A percentile compares a stretch with the other conserved stretches of the same genome.
Evolutionary conservation across 345 rosid species (phyloP).

Genomic region (Arabidopsis thaliana): DNA sequence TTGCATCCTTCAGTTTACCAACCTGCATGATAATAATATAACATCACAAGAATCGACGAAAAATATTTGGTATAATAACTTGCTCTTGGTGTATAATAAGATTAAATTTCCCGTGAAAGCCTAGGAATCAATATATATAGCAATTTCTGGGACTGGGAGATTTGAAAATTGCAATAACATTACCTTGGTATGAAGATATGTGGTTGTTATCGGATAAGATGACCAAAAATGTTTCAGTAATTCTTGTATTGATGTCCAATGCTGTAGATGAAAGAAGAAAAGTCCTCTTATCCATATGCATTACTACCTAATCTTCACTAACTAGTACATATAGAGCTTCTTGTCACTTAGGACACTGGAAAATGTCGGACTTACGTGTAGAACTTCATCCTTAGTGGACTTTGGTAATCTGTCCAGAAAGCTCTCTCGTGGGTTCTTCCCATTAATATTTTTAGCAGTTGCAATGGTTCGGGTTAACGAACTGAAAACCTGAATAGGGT

Average conservation of each 20-base stretch:
- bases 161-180: slow-evolving; percentile 12
- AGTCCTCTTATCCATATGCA: slow-evolving; percentile 7
- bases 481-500: slow-evolving; percentile 70
- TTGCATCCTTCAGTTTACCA: slow-evolving; percentile 79
- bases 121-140: background rate
- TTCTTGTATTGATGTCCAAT: slow-evolving; percentile 81
- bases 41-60: background rate
- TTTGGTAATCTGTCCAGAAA: slow-evolving; percentile 77
- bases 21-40: slow-evolving; percentile 58
- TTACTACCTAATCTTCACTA: slow-evolving; percentile 12
- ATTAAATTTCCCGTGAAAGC: background rate
- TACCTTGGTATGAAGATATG: slow-evolving; percentile 80
- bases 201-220: slow-evolving; percentile 84
- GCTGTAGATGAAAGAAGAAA: slow-evolving; percentile 53
- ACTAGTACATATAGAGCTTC: slow-evolving; percentile 18
- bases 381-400: slow-evolving; percentile 72
- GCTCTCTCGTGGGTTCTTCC: slow-evolving; percentile 81
- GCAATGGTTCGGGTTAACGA: slow-evolving; percentile 81
- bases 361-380: slow-evolving; percentile 44
- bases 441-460: slow-evolving; percentile 70
- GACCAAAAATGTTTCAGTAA: slow-evolving; percentile 90
- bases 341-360: background rate
- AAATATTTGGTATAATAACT: background rate
- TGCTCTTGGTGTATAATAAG: background rate
- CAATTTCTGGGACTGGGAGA: slow-evolving; percentile 2